phyloP scores from a whole-genome alignment of 169 alveolate genomes.

The Eimeria mitis region DNA sequence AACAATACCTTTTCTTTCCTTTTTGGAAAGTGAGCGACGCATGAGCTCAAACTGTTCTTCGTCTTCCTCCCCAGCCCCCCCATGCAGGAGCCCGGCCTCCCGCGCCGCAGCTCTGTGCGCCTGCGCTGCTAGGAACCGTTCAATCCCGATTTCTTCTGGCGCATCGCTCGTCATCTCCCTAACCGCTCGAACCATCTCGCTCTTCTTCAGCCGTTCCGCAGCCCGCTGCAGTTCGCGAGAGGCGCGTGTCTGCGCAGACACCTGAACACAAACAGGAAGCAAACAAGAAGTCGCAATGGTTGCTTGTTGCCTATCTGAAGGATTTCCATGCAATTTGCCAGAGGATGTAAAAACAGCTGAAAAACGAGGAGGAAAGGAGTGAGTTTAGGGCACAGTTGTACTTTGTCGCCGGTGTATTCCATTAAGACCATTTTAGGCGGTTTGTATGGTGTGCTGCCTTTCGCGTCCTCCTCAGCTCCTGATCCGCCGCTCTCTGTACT shows the following conservation, averaged over 20 bases:
- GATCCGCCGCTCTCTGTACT: slow-evolving; percentile 32
- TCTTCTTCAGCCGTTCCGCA: slow-evolving; percentile 75
- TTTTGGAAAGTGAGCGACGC: slow-evolving; percentile 58
- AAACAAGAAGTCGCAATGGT: neutral
- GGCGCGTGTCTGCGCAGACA: slow-evolving; percentile 46
- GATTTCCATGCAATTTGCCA: neutral
- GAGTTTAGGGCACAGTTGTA: neutral
- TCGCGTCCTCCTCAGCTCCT: slow-evolving; percentile 33
- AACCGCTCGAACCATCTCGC: slow-evolving; percentile 78
- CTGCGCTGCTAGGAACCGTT: slow-evolving; percentile 53
- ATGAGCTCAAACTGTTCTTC: slow-evolving; percentile 62
- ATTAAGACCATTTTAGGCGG: slow-evolving; percentile 65
- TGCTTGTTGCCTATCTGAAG: neutral
- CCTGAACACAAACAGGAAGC: slow-evolving; percentile 13
- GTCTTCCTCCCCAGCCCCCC: neutral
- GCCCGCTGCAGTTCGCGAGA: slow-evolving; percentile 74
- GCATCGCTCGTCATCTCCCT: slow-evolving; percentile 72
- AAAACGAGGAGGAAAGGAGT: neutral
- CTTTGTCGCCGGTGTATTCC: slow-evolving; percentile 74
- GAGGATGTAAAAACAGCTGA: neutral
- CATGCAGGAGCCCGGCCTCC: slow-evolving; percentile 13
- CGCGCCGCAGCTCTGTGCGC: slow-evolving; percentile 42
- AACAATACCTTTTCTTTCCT: slow-evolving; percentile 66
- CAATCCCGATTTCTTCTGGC: slow-evolving; percentile 77
- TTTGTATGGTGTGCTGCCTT: slow-evolving; percentile 1